phyloP scores from a whole-genome alignment of 2,329 filamentous ascomycete species.

The Trichoderma aggressivum region DNA sequence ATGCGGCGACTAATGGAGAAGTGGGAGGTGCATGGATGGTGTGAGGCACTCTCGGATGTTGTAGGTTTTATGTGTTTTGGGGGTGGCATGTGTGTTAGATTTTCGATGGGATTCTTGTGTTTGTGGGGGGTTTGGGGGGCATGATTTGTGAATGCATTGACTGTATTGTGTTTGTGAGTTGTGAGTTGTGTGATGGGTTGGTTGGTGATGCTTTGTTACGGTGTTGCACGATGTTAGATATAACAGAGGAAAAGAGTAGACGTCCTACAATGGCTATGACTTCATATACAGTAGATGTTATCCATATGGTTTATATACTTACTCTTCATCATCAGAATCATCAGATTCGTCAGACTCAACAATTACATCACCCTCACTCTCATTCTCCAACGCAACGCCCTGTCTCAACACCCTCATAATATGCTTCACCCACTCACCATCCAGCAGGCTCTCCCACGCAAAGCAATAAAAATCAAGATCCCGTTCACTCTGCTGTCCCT shows the following conservation, averaged over 20 bases:
- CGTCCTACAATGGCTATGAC: not conserved
- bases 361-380: not conserved
- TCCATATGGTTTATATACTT: too few species aligned
- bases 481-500: not conserved
- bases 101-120: too few species aligned
- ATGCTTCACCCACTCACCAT: not conserved
- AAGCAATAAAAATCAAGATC: conserved; percentile 7
- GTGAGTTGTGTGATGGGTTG: not conserved
- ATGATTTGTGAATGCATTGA: too few species aligned
- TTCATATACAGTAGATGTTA: not conserved
- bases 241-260: not conserved
- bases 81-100: too few species aligned
- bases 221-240: not conserved
- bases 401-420: not conserved
- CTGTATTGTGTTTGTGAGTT: not conserved
- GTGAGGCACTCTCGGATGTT: not conserved
- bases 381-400: not conserved
- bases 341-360: not conserved
- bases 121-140: not conserved
- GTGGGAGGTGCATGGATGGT: not conserved
- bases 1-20: not conserved
- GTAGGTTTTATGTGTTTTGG: not conserved
- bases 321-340: not conserved
- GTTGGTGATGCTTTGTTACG: not conserved
- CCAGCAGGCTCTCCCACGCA: conserved; percentile 12